Base-by-base conservation (phyloP, 176 grass and related monocot species). In the Lolium perenne region DNA sequence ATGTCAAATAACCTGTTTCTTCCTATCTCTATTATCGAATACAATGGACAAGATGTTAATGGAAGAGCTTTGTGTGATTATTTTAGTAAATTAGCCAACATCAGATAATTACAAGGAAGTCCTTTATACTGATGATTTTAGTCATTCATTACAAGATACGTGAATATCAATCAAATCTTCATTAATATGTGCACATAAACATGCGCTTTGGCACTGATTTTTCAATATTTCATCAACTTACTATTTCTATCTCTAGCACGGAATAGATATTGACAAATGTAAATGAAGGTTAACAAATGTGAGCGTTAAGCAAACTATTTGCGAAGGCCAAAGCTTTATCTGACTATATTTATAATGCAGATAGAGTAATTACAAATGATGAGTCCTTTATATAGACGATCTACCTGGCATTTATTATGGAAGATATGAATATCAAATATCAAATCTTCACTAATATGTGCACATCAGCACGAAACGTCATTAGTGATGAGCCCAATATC, bases 221-320 rank as follows among this genome's bases (percentile, higher is more conserved):
- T 43, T 43, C 6, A 43, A 43, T 7, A 43, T 43, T 5, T 47
- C 46, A 7, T 47, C 46, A 8, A 25, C 41, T 43, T 43, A 43
- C 7, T 43, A 43, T 43, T 43, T 43, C 41, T 43, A 43, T 43
- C 41, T 43, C 41, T 43, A 43, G n/a, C 10, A 63, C 23, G 4
- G 58, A 20, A 45, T 71, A 21, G 2, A 45, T 45, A 43, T 71
- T 8, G 18, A 12, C 18, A 71, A 45, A n/a, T 71, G 38, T 71
- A 71, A 67, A 71, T 45, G 68, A 71, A 45, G 40, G 14, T 68
- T 6, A 41, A 48, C n/a, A 74, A 49, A 49, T 74, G 46, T 49
- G 21, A 69, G 11, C n/a, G 13, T 23, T 74, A 15, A 74, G n/a
- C 2, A 74, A 74, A 74, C 21, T 49, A 74, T 49, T 49, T 23